phyloP scores from a whole-genome alignment of 495 filamentous ascomycete genomes.

The Hypomontagnella submonticulosa region DNA sequence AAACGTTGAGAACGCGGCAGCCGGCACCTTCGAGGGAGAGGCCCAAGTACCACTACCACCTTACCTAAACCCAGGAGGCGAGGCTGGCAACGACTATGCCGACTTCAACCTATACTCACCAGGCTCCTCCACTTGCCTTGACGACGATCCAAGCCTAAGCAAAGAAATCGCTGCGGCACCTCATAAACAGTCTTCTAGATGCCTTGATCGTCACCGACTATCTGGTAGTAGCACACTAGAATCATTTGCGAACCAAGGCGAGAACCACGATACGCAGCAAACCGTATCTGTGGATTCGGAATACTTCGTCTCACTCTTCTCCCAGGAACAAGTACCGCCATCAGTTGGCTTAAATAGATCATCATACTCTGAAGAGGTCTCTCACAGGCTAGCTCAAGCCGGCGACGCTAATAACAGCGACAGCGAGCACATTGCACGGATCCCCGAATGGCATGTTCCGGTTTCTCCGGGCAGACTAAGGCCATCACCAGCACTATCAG shows the following conservation, averaged over 20 bases:
- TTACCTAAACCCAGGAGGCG: conserved; percentile 54
- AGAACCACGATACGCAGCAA: conserved; percentile 1
- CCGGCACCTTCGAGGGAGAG: conserved; percentile 25
- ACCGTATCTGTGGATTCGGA: not conserved
- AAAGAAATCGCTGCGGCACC: conserved; percentile 41
- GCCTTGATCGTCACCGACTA: conserved; percentile 18
- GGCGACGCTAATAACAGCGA: not conserved
- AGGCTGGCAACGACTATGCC: conserved; percentile 57
- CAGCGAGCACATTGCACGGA: not conserved
- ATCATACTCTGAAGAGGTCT: not conserved
- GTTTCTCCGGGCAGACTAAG: not conserved
- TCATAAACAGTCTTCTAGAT: conserved; percentile 8
- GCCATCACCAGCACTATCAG: not conserved
- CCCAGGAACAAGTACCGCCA: conserved; percentile 9
- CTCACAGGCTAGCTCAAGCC: not conserved
- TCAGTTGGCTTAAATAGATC: conserved; percentile 1
- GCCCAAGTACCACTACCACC: conserved; percentile 49
- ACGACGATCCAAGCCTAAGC: conserved; percentile 52
- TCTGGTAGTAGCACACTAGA: conserved; percentile 1
- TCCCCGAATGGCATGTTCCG: conserved; percentile 13
- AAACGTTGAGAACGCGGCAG: conserved; percentile 21
- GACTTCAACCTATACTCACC: conserved; percentile 65
- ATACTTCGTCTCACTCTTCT: not conserved
- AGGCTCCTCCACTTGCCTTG: conserved; percentile 52
- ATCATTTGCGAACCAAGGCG: not conserved